Evolutionary conservation across 306 rosid species (phyloP).

Genomic region (Potentilla sterilis): DNA sequence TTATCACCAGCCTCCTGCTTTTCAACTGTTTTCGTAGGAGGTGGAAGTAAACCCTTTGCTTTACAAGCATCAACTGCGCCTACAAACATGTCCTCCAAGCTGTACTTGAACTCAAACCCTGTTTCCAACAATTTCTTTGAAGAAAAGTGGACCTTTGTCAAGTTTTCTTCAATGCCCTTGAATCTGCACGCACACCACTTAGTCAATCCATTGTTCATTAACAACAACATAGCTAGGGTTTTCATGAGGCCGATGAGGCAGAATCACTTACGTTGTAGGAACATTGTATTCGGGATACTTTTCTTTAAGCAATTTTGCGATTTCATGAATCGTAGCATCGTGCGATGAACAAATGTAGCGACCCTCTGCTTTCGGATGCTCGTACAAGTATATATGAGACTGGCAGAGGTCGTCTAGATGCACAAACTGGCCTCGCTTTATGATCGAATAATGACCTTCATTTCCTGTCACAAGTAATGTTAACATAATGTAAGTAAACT

Average conservation of each 20-base stretch:
- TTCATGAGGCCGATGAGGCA: background rate
- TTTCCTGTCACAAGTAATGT: constrained; percentile 35
- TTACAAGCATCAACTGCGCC: constrained; percentile 61
- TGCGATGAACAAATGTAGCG: constrained; percentile 60
- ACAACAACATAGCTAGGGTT: background rate
- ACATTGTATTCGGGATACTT: constrained; percentile 53
- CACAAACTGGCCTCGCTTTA: constrained; percentile 61
- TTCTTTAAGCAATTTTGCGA: constrained; percentile 47
- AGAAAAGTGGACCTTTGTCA: constrained; percentile 48
- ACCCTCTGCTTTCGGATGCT: constrained; percentile 62
- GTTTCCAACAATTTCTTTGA: constrained; percentile 55
- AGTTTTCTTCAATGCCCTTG: constrained; percentile 52
- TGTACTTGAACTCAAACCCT: constrained; percentile 67
- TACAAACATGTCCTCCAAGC: constrained; percentile 63
- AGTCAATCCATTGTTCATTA: background rate
- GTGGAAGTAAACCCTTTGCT: constrained; percentile 48
- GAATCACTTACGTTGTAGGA: constrained; percentile 55
- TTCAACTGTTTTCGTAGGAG: background rate
- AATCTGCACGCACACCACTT: constrained; percentile 36
- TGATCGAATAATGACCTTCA: constrained; percentile 51
- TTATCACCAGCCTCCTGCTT: background rate
- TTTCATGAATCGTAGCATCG: constrained; percentile 57
- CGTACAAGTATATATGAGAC: constrained; percentile 56
- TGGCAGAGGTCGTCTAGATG: constrained; percentile 72
- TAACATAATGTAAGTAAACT: background rate